Evolutionary conservation across 352 stramenopile genomes (phyloP).

Genomic region (Phytophthora hybrid): DNA sequence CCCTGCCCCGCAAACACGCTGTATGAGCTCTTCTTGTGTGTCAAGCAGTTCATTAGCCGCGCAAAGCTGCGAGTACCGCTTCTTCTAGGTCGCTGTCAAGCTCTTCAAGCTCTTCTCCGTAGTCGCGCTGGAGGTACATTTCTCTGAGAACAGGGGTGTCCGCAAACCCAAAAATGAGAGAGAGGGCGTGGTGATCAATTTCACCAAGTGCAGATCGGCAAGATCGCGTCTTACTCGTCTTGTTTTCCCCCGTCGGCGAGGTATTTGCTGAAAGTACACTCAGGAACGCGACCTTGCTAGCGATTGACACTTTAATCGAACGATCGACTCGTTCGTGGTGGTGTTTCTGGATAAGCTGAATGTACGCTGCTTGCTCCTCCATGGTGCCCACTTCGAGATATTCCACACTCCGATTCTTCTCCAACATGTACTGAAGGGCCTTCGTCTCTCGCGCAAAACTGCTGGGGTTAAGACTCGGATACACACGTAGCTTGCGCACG

Average conservation of each 20-base stretch:
- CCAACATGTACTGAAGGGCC: not conserved
- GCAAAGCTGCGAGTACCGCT: not conserved
- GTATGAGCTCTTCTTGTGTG: too few species aligned
- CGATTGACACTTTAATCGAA: not conserved
- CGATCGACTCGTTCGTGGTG: not conserved
- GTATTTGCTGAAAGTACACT: not conserved
- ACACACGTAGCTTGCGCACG: not conserved
- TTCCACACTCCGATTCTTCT: constrained; percentile 1
- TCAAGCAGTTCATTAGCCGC: not conserved
- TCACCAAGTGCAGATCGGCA: not conserved
- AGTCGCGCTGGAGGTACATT: not conserved
- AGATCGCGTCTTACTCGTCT: not conserved
- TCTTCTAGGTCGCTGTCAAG: not conserved
- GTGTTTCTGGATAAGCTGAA: not conserved
- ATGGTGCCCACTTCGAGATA: not conserved
- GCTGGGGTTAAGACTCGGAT: not conserved
- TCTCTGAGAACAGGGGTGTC: not conserved
- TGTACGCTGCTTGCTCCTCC: not conserved
- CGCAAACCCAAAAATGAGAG: not conserved
- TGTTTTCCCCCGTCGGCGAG: not conserved
- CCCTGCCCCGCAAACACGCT: too few species aligned
- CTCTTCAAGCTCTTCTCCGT: not conserved
- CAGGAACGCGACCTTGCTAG: not conserved
- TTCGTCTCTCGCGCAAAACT: not conserved
- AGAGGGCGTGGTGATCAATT: not conserved